These are phyloP conservation scores for Capillidium rhysosporum DNA, from an alignment of 371 early-diverging fungal genomes.

Conservation along the genomic window DNA sequence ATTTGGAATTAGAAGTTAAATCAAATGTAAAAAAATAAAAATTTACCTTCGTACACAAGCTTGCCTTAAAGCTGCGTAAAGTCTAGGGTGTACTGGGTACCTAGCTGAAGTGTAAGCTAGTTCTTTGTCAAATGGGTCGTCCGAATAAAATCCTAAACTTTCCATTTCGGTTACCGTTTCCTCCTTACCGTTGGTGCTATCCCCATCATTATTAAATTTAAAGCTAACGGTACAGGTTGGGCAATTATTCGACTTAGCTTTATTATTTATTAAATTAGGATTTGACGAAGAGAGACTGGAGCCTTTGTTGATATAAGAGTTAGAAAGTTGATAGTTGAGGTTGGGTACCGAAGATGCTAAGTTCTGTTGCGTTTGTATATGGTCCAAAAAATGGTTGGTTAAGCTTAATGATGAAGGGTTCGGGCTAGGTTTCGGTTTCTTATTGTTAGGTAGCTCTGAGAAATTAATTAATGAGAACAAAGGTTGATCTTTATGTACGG, in stretches of 20 bases:
- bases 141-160: conserved; percentile 19
- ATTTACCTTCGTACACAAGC: conserved; percentile 37
- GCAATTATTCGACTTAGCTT: conserved; percentile 10
- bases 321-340: no score
- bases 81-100: conserved; percentile 22
- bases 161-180: no score
- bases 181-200: no score
- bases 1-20: no score
- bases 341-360: no score
- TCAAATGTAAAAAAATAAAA: no score
- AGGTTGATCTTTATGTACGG: conserved; percentile 15
- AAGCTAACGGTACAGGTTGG: conserved; percentile 24
- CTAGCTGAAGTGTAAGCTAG: conserved; percentile 24
- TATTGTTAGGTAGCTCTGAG: not conserved
- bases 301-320: not conserved
- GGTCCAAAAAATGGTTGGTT: not conserved
- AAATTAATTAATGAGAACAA: not conserved
- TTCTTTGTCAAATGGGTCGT: conserved; percentile 21
- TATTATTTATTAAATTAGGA: not conserved
- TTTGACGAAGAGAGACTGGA: not conserved
- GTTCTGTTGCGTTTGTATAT: not conserved
- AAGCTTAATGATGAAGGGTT: not conserved
- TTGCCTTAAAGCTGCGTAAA: conserved; percentile 27
- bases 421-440: not conserved
- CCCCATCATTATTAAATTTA: conserved; percentile 11